phyloP scores from a whole-genome alignment of 2,329 filamentous ascomycete species.

The Verticillium dahliae region DNA sequence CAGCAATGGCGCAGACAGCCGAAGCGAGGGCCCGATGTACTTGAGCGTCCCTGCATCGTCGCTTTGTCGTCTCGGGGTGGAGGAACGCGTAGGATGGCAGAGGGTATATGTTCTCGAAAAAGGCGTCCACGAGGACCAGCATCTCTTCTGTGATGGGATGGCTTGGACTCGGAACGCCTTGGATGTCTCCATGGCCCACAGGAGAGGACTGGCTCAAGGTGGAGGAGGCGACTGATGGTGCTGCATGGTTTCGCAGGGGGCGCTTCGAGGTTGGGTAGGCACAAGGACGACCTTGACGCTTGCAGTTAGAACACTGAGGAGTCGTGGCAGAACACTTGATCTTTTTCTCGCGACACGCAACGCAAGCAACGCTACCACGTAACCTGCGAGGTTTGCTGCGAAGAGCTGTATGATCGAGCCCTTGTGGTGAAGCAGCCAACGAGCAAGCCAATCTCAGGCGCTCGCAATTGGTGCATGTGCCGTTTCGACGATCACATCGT shows the following conservation, averaged over 20 bases:
- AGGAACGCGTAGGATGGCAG: constrained; percentile 25
- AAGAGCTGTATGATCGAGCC: not conserved
- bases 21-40: constrained; percentile 22
- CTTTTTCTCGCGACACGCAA: constrained; percentile 20
- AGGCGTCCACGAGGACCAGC: constrained; percentile 14
- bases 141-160: constrained; percentile 10
- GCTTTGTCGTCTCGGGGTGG: constrained; percentile 23
- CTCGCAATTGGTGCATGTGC: constrained; percentile 23
- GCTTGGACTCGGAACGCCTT: constrained; percentile 4
- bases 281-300: constrained; percentile 12
- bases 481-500: constrained; percentile 22
- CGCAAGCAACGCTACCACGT: constrained; percentile 14
- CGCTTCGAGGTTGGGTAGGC: constrained; percentile 10
- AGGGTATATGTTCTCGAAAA: constrained; percentile 18
- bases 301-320: constrained; percentile 15
- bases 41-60: constrained; percentile 20
- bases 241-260: not conserved
- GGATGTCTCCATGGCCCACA: not conserved
- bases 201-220: not conserved
- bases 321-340: constrained; percentile 15
- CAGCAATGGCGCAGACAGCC: constrained; percentile 24
- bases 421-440: constrained; percentile 11
- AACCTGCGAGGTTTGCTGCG: constrained; percentile 13
- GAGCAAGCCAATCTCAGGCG: constrained; percentile 26
- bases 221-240: not conserved